Evolutionary conservation across 805 yeast species (phyloP).

Genomic region (Candida nanaspora): DNA sequence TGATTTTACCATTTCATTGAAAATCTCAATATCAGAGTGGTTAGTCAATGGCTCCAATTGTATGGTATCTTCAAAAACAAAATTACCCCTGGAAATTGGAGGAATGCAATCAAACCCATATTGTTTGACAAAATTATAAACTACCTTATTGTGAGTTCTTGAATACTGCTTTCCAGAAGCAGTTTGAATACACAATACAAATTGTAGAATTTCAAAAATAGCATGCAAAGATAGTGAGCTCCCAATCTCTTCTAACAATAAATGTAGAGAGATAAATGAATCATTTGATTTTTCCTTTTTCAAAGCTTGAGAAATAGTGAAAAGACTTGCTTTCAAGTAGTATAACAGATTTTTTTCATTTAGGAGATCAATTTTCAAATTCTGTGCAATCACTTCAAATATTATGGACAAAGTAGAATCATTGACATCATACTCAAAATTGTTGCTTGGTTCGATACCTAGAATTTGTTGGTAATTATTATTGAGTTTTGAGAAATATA

Average conservation of each 20-base stretch:
- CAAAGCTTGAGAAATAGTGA: background rate
- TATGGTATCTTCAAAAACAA: constrained; percentile 16
- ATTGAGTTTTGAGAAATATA: background rate
- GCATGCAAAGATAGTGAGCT: constrained; percentile 29
- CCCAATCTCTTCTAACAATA: constrained; percentile 23
- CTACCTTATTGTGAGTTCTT: background rate
- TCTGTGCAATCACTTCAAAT: constrained; percentile 26
- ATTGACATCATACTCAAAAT: constrained; percentile 2
- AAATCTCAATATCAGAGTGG: constrained; percentile 5
- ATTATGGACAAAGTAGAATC: constrained; percentile 15
- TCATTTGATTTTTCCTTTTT: constrained; percentile 2
- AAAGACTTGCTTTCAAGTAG: constrained; percentile 5
- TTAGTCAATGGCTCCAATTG: background rate
- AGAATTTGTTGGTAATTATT: constrained; percentile 12
- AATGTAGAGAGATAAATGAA: constrained; percentile 13
- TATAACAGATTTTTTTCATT: constrained; percentile 12
- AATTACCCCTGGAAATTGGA: constrained; percentile 21
- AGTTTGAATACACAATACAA: constrained; percentile 9
- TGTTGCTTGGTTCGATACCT: background rate
- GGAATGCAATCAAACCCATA: constrained; percentile 23
- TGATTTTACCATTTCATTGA: background rate
- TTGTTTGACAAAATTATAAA: background rate
- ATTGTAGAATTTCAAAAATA: constrained; percentile 20
- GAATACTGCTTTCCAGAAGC: background rate
- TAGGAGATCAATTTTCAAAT: constrained; percentile 16